phyloP scores from a whole-genome alignment of 1,284 basidiomycete genomes.

The Apiotrichum sp. region DNA sequence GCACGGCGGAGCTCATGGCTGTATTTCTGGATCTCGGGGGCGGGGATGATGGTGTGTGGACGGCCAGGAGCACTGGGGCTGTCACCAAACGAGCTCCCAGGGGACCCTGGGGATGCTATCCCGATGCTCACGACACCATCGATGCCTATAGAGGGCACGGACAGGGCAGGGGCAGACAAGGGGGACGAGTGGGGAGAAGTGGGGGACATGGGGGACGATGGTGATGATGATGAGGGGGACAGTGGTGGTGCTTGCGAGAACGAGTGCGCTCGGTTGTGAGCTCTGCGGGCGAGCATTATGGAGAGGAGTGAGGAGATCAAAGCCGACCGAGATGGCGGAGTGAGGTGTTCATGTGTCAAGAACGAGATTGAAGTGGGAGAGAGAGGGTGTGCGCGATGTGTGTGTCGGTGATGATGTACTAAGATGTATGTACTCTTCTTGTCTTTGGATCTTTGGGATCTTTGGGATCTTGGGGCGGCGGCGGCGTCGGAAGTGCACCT shows the following conservation, averaged over 20 bases:
- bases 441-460: too few relatives aligned
- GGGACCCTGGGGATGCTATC: too few relatives aligned
- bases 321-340: neutral
- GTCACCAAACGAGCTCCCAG: too few relatives aligned
- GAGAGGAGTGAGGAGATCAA: neutral
- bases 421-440: too few relatives aligned
- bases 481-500: too few relatives aligned
- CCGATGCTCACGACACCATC: too few relatives aligned
- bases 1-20: slow-evolving; percentile 12
- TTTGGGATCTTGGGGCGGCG: too few relatives aligned
- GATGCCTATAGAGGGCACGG: neutral
- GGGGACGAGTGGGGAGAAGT: neutral
- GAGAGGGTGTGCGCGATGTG: too few relatives aligned
- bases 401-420: too few relatives aligned
- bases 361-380: too few relatives aligned
- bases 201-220: neutral
- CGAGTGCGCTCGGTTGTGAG: neutral
- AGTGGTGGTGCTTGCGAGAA: neutral
- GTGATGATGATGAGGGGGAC: neutral
- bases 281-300: neutral
- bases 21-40: slow-evolving; percentile 15
- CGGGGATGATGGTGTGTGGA: slow-evolving; percentile 2
- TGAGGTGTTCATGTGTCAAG: too few relatives aligned
- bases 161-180: neutral
- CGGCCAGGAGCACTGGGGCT: too few relatives aligned